phyloP scores from a whole-genome alignment of 352 stramenopile species.

The Globisporangium alternatum region DNA sequence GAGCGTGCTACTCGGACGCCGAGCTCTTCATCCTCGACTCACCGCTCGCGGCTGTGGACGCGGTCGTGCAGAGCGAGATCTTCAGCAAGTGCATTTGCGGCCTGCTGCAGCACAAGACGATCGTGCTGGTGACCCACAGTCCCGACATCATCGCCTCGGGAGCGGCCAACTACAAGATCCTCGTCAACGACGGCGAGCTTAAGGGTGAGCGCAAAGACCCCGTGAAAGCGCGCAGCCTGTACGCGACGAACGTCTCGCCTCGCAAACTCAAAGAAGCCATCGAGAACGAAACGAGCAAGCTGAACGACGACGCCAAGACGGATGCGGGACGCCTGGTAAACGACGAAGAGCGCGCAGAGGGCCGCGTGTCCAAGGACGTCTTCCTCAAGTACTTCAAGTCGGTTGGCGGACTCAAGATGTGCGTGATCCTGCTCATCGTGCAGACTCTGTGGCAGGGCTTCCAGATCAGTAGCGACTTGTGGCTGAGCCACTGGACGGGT shows the following conservation, averaged over 20 bases:
- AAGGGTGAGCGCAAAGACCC: background rate
- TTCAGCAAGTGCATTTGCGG: conserved; percentile 67
- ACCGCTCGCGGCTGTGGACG: conserved; percentile 35
- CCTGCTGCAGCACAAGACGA: conserved; percentile 50
- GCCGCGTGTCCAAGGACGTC: conserved; percentile 32
- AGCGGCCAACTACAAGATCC: conserved; percentile 21
- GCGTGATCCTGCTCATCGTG: conserved; percentile 6
- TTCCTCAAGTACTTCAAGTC: conserved; percentile 36
- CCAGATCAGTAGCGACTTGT: conserved; percentile 21
- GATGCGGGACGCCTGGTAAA: conserved; percentile 24
- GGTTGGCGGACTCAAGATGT: conserved; percentile 31
- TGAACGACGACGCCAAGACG: background rate
- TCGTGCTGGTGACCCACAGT: conserved; percentile 92
- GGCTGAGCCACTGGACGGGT: conserved; percentile 25
- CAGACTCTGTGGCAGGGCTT: conserved; percentile 19
- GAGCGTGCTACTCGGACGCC: conserved; percentile 45
- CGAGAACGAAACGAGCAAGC: background rate
- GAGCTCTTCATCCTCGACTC: conserved; percentile 88
- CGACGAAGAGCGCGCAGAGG: conserved; percentile 37
- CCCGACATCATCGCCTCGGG: conserved; percentile 55
- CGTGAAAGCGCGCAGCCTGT: background rate
- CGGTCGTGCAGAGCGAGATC: conserved; percentile 42
- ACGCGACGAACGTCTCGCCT: conserved; percentile 12
- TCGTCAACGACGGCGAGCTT: conserved; percentile 11
- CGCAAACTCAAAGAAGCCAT: conserved; percentile 5